Percentiles rank a stretch among this genome's conserved stretches.
phyloP scores from a whole-genome alignment of 108 stramenopile genomes.

The Nannochloropsis granulata region DNA sequence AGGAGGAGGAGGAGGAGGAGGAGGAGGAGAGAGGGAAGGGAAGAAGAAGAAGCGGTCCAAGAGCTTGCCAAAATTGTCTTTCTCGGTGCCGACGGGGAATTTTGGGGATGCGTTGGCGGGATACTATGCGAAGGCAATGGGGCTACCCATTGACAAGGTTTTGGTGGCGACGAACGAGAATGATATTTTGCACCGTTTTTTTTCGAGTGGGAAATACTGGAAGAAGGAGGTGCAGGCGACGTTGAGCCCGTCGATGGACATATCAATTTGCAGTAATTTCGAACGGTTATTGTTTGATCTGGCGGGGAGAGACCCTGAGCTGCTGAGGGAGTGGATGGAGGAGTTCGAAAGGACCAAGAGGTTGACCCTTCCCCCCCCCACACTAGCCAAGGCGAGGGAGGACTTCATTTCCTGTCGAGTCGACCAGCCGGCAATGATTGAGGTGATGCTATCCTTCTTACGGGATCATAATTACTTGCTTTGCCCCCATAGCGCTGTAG shows the following conservation, averaged over 20 bases:
- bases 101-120: constrained; percentile 94
- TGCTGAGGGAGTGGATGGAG: constrained; percentile 69
- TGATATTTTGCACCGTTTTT: constrained; percentile 90
- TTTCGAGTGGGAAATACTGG: constrained; percentile 79
- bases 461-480: constrained; percentile 73
- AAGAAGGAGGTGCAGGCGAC: constrained; percentile 56
- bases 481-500: constrained; percentile 91
- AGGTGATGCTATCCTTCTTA: constrained; percentile 55
- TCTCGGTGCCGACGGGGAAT: constrained; percentile 88
- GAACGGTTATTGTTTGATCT: constrained; percentile 88
- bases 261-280: constrained; percentile 94
- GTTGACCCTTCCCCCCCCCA: constrained; percentile 59
- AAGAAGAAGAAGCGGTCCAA: neutral
- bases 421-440: constrained; percentile 58
- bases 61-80: constrained; percentile 18
- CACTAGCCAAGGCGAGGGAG: constrained; percentile 52
- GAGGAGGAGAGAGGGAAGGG: neutral
- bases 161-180: constrained; percentile 91
- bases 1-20: neutral
- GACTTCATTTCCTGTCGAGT: constrained; percentile 80
- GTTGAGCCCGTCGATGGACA: constrained; percentile 92
- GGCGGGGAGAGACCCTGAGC: constrained; percentile 66
- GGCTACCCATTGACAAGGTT: constrained; percentile 70
- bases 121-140: constrained; percentile 89
- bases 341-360: constrained; percentile 75